Evolutionary conservation across 306 rosid genomes (phyloP), one percentile per base, ranked within the genome.

Genomic region (Ormosia semicastrata): DNA sequence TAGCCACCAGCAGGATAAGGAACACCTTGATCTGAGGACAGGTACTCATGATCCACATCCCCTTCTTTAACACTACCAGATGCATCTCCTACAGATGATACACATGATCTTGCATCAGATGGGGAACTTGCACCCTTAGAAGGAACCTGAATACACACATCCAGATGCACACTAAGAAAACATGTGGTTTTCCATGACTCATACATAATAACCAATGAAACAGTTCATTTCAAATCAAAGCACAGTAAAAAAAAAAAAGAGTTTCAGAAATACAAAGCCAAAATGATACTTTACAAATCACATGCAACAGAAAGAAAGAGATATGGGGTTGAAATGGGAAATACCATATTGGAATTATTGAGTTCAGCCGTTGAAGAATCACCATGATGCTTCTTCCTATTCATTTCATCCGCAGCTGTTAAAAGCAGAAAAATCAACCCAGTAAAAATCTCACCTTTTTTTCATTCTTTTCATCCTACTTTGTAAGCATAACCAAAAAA

Each of bases 21-120:
- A 60, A 75, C 77, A 77, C 81, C 85, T 57, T 84, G 87, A 82
- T 87, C 93, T 43, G 71, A 37, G 56, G 66, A 47, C 4, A 80
- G 44, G 60, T 83, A 87, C 17, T 86, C 86, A 33, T 84, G 90
- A 85, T 91, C 92, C 60, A 77, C 83, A 60, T 87, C 87, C 8
- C 83, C 80, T 84, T 84, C 91, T 70, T 87, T 91, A 29, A 63
- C 57, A 57, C 89, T 86, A 9, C 87, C 82, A 17, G 81, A 75
- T 4, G 92, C 83, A 66, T 92, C 97, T 50, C 91, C 92, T 13
- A 86, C 72, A 0, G 93, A 87, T 50, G 91, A 85, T 41, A 90
- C 84, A 32, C 88, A 89, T 8, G 93, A 86, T 80, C 88, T 80
- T 70, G 92, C 88, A 85, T 92, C 97, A 66, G 95, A 93, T 39